phyloP scores from a whole-genome alignment of 129 eudicot genomes.

The Oenanthe sinensis region DNA sequence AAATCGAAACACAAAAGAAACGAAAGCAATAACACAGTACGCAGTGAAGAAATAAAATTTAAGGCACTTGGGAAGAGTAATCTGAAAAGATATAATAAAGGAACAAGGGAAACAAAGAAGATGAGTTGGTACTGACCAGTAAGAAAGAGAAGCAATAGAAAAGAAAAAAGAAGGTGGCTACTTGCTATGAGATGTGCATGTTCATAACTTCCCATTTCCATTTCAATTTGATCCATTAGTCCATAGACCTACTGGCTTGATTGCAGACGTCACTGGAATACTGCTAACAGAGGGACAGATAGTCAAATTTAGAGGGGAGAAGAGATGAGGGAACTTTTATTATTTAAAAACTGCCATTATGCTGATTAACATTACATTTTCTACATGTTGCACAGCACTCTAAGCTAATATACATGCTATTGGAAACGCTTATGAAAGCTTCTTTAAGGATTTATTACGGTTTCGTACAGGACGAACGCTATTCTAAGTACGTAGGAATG shows the following conservation, averaged over 20 bases:
- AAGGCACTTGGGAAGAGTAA: background rate
- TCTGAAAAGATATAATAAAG: background rate
- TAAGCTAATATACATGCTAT: background rate
- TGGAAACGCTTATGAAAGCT: background rate
- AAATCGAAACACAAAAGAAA: background rate
- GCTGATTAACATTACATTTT: background rate
- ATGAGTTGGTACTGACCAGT: background rate
- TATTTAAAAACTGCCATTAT: background rate
- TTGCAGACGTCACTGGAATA: background rate
- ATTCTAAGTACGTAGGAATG: constrained; percentile 76
- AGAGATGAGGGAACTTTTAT: background rate
- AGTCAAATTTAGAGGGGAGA: background rate
- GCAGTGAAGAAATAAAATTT: background rate
- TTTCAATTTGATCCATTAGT: background rate
- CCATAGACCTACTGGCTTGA: background rate
- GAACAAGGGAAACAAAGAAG: background rate
- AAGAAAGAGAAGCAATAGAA: background rate
- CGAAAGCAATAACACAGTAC: background rate
- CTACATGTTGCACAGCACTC: background rate
- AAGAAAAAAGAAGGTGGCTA: background rate
- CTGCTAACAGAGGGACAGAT: background rate
- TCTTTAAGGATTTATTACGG: background rate
- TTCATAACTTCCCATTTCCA: background rate
- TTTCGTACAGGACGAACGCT: constrained; percentile 73
- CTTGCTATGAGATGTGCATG: background rate